Base-by-base conservation (phyloP, 2,329 filamentous ascomycete genomes). In the Fusarium sp. region DNA sequence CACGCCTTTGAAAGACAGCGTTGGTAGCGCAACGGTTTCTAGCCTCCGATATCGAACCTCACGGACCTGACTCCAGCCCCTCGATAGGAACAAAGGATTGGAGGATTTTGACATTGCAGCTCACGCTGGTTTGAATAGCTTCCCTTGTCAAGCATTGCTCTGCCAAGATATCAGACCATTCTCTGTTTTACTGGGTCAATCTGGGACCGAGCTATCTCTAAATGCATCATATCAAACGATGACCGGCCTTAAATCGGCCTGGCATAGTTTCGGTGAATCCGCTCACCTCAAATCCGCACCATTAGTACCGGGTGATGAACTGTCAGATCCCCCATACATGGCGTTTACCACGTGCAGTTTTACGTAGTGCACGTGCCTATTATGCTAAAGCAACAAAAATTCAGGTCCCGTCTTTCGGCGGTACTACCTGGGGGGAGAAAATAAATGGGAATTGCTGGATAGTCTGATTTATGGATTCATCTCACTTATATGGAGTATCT, bases 351-450 rank as follows among this genome's bases (percentile, higher is more conserved):
- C 62, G 69, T 71, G 65, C 36, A 35, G 53, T 70, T 71, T 53
- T 48, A 53, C 34, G 38, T 45, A 49, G 24, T 8, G 28, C 39
- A 19, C 45, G 67, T 71, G 53, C 46, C 42, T 41, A 52, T 51
- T 39, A 50, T 28, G 40, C 24, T 31, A 32, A 58, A 40, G 38
- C 47, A 62, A 58, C 65, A 72, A 71, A 70, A 72, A 57, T 64
- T 69, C 54, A 63, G 67, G 64, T 70, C 70, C 68, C 63, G 58
- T 69, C 52, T 60, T 66, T 71, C 67, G 68, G 70, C 70, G 61
- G 66, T 72, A 72, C 67, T 65, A 34, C 28, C 3, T 34, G 12
- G 6, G 31, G 31, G 31, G 31, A 34, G 31, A 34, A 34, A 34
- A 34, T 34, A 34, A 34, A 34, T n/a, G 11, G 31, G 31, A 34